phyloP scores from a whole-genome alignment of 352 stramenopile genomes.

The Globisporangium mamillatum region DNA sequence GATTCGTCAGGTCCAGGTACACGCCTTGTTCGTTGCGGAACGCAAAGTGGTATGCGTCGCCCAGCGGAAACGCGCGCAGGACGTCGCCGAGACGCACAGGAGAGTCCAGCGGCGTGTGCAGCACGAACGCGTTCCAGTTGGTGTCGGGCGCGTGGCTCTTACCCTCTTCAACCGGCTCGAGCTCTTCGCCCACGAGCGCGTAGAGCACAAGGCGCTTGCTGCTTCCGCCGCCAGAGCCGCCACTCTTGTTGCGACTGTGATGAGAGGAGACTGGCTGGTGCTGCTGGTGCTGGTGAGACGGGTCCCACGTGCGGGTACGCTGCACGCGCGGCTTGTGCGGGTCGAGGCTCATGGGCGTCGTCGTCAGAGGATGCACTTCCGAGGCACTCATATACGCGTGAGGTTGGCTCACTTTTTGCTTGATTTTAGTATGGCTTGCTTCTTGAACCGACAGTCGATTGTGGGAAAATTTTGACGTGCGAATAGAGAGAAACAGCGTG shows the following conservation, averaged over 20 bases:
- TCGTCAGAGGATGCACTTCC: constrained; percentile 26
- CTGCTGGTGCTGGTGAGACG: neutral
- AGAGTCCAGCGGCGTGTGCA: constrained; percentile 21
- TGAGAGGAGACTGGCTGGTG: constrained; percentile 7
- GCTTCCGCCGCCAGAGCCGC: neutral
- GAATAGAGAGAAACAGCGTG: constrained; percentile 7
- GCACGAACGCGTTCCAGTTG: constrained; percentile 74
- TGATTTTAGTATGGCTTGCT: neutral
- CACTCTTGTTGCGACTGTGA: constrained; percentile 6
- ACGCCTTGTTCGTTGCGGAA: constrained; percentile 71
- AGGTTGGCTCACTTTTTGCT: neutral
- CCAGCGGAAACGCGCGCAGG: constrained; percentile 69
- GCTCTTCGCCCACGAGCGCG: constrained; percentile 58
- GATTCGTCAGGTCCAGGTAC: constrained; percentile 73
- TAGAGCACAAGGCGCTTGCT: constrained; percentile 51
- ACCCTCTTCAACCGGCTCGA: constrained; percentile 46
- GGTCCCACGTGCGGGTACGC: constrained; percentile 22
- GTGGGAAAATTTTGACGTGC: neutral
- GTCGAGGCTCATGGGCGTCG: constrained; percentile 21
- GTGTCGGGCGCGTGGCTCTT: constrained; percentile 44
- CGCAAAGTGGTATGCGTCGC: constrained; percentile 64
- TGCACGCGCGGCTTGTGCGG: constrained; percentile 19
- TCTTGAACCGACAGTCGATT: neutral
- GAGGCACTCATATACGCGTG: constrained; percentile 17
- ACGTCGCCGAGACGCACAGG: constrained; percentile 52